Base-by-base conservation (phyloP, 1,284 basidiomycete genomes). In the Lentinula novae-zelandiae region DNA sequence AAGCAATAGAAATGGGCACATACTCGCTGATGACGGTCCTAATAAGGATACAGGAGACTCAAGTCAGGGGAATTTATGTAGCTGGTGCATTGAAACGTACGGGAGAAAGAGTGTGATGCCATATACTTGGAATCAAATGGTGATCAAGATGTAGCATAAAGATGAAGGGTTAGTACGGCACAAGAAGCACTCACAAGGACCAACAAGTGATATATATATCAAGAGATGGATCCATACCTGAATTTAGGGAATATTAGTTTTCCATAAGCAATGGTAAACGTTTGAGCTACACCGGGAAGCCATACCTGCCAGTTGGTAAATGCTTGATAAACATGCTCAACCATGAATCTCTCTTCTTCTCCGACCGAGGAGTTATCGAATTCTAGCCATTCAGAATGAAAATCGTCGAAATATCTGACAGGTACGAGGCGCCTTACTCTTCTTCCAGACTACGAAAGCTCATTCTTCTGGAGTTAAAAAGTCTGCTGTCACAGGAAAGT, bases 341-440 rank as follows among this genome's bases (percentile, higher is more conserved):
- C 62, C 13, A 78, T 75, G 63, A 87, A 87, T 42, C 76, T 73
- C 60, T 89, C 85, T 61, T 85, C 86, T 67, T 89, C 87, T 0
- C 84, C 86, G 0, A 86, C 85, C 2, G 79, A 79, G 0, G 85
- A 86, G 63, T 83, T 84, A 67, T 87, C 85, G 60, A 83, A 85
- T 67, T 85, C 84, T 86, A 49, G 7, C 53, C 9, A 36, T 15
- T 34, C 46, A 44, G 50, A 3, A 12, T 27, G 6, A 63, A 9
- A 57, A 38, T n/a, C 17, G 20, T 20, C 15, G 13, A 9, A 56
- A 27, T 3, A 5, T 12, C 1, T 33, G 10, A 20, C 10, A 2
- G 10, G 5, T 31, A 57, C 27, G 27, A 27, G 27, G 27, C 27
- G 27, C 68, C 77, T 53, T 61, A 83, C 86, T 86, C 72, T 87